Percentiles rank a stretch among this genome's conserved stretches.
Conservation (phyloP, 257 asterid genomes). For the Solanum piurae region DNA sequence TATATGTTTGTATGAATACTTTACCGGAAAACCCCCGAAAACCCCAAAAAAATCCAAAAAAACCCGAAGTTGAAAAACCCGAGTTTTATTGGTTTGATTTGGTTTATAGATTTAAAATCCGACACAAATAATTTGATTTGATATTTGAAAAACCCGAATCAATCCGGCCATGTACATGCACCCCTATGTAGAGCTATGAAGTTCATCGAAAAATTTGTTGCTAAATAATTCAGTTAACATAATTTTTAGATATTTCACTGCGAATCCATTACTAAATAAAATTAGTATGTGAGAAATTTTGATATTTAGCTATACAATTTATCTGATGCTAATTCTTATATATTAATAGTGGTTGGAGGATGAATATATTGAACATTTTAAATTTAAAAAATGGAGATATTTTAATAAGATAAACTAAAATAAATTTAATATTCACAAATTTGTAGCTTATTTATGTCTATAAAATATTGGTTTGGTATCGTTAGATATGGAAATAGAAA, state of each 20-base stretch:
- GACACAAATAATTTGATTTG: too few species aligned
- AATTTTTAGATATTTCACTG: background rate
- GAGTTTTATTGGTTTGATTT: too few species aligned
- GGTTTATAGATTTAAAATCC: too few species aligned
- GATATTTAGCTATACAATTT: background rate
- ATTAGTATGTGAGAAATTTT: background rate
- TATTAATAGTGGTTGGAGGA: background rate
- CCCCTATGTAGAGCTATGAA: background rate
- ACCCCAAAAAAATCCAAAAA: too few species aligned
- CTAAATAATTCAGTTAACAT: background rate
- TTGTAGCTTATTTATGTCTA: background rate
- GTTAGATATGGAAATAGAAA: background rate
- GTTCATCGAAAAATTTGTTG: too few species aligned
- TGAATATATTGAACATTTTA: background rate
- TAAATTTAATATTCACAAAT: background rate
- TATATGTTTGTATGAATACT: too few species aligned
- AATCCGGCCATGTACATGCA: too few species aligned
- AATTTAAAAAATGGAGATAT: background rate
- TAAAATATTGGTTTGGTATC: background rate
- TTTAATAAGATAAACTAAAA: background rate
- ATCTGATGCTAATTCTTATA: background rate
- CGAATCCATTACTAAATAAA: fast-evolving
- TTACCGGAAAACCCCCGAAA: too few species aligned
- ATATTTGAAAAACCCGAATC: too few species aligned
- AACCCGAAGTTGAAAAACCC: too few species aligned